Evolutionary conservation across 345 rosid genomes (phyloP), one percentile per base, ranked within the genome.

Genomic region (Noccaea caerulescens): DNA sequence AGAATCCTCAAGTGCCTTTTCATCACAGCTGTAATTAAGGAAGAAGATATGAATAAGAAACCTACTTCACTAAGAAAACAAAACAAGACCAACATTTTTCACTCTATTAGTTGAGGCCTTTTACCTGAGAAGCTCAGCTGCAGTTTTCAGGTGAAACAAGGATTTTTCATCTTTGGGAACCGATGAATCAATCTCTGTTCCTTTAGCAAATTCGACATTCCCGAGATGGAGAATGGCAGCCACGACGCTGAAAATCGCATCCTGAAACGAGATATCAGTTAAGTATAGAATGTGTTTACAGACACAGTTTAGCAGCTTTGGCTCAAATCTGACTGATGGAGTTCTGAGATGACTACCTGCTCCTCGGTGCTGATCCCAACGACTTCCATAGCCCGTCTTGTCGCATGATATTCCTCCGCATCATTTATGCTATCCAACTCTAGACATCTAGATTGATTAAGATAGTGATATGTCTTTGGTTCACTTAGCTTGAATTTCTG

Each of bases 191-290:
- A 71, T 77, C 78, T 94, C 98, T 83, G 83, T 63, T 72, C 99
- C 98, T 72, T 91, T 89, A 10, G 83, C 80, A 63, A 94, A 94
- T 70, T 94, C 98, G 32, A 94, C 78, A 75, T 94, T 91, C 69
- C 99, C 99, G 23, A 94, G 93, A 84, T 91, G 99, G 47, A 94
- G 99, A 57, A 94, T 81, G 50, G 97, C 96, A 38, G 99, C 99
- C 36, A 94, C 93, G 54, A 94, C 96, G 53, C 81, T 84, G 76
- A 94, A 94, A 75, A 94, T 76, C 8, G 79, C 79, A 69, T 76
- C 75, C 79, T 76, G 71, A 63, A 41, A 75, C 51, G 58, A 47
- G 56, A 56, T 69, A 20, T 69, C 49, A 67, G 66, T 13, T 61
- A 50, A 67, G 50, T 13, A 52, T 39, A 36, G 18, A 47, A 43